Evolutionary conservation across 345 rosid genomes (phyloP).

Genomic region (Citrus hindsii): DNA sequence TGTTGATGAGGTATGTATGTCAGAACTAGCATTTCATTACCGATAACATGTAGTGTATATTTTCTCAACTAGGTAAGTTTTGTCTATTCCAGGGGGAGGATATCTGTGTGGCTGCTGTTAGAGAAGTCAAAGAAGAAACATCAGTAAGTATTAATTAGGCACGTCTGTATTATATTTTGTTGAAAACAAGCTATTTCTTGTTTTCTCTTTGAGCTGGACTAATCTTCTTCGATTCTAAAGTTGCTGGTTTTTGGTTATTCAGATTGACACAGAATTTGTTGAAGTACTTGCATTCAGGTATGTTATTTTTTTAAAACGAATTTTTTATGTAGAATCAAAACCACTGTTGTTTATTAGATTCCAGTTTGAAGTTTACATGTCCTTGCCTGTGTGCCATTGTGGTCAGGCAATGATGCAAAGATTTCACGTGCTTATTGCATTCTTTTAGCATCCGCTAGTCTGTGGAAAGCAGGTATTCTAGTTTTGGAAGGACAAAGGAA

Average conservation of each 20-base stretch:
- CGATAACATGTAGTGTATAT: not conserved
- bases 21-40: not conserved
- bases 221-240: not conserved
- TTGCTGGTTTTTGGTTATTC: constrained; percentile 20
- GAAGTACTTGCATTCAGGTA: constrained; percentile 89
- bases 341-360: not conserved
- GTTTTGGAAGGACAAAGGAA: not conserved
- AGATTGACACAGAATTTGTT: constrained; percentile 77
- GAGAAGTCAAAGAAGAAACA: constrained; percentile 97
- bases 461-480: not conserved
- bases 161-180: not conserved
- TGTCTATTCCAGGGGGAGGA: constrained; percentile 68
- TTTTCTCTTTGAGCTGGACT: not conserved
- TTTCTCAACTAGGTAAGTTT: not conserved
- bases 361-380: not conserved
- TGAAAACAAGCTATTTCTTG: not conserved
- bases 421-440: not conserved
- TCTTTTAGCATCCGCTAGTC: not conserved
- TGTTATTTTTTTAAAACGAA: not conserved
- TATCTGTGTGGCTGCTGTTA: constrained; percentile 61
- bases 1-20: constrained; percentile 57
- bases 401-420: not conserved
- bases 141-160: constrained; percentile 45
- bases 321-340: not conserved
- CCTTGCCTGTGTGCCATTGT: not conserved